phyloP scores from a whole-genome alignment of 345 rosid species.

The Lepidium africanum region DNA sequence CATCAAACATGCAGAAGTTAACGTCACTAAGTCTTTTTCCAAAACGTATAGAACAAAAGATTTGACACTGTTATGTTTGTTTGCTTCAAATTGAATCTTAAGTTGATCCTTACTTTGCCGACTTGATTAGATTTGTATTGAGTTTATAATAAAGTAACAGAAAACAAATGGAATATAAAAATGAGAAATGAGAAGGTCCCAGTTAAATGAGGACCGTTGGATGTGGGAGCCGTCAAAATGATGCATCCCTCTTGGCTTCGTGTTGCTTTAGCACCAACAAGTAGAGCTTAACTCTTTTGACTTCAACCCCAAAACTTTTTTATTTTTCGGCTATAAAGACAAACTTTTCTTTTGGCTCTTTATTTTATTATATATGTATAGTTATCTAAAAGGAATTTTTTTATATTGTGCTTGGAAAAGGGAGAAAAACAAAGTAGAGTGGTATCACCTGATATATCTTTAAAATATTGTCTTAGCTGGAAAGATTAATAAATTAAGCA shows the following conservation, averaged over 20 bases:
- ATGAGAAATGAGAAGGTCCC: background rate
- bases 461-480: background rate
- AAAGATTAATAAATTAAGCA: background rate
- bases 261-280: constrained; percentile 21
- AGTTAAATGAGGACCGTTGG: constrained; percentile 2
- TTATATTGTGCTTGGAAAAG: background rate
- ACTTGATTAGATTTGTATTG: background rate
- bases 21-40: background rate
- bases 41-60: background rate
- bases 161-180: background rate
- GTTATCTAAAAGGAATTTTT: background rate
- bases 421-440: background rate
- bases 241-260: background rate
- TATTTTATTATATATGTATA: background rate
- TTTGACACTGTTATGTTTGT: constrained; percentile 3
- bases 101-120: background rate
- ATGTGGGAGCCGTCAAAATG: constrained; percentile 10
- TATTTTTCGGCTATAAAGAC: constrained; percentile 19
- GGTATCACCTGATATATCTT: background rate
- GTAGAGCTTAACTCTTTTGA: constrained; percentile 8
- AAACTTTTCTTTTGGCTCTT: constrained; percentile 3
- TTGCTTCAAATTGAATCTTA: background rate
- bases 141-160: background rate
- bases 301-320: constrained; percentile 7
- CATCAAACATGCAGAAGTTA: background rate